Evolutionary conservation across 305 asterid genomes (phyloP).

Genomic region (Solanum hybrid): DNA sequence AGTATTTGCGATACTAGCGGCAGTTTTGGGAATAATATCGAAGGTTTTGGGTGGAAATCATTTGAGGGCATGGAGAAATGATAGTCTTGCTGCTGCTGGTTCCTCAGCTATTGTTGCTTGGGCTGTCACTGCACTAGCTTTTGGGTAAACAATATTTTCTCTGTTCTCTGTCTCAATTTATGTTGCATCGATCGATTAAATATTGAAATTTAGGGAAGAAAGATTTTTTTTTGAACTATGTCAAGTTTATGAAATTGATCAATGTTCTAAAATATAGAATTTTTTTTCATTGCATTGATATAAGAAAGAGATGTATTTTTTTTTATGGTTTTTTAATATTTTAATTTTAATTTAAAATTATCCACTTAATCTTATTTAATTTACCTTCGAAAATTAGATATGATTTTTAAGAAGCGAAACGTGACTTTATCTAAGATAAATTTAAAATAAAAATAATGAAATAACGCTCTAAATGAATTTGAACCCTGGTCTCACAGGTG

Average conservation of each 20-base stretch:
- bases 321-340: too few relatives aligned
- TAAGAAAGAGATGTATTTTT: too few relatives aligned
- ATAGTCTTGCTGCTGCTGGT: constrained; percentile 75
- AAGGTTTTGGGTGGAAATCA: constrained; percentile 63
- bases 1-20: constrained; percentile 44
- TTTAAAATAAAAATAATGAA: too few relatives aligned
- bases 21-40: constrained; percentile 54
- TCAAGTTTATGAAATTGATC: not conserved
- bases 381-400: not conserved
- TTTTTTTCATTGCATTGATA: too few relatives aligned
- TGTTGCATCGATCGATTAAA: not conserved
- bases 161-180: not conserved
- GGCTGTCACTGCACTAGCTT: constrained; percentile 66
- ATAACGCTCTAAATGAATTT: not conserved
- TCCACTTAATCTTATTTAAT: too few relatives aligned
- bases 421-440: too few relatives aligned
- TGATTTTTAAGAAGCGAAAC: too few relatives aligned
- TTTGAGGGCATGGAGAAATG: constrained; percentile 62
- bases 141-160: constrained; percentile 28
- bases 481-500: too few relatives aligned
- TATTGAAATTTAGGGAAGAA: not conserved
- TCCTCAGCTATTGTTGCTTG: constrained; percentile 55
- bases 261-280: too few relatives aligned
- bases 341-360: too few relatives aligned
- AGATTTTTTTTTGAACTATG: not conserved